Evolutionary conservation across 2,329 filamentous ascomycete species (phyloP), one percentile per base, ranked within the genome.

Genomic region (Stachybotrys echinatus): DNA sequence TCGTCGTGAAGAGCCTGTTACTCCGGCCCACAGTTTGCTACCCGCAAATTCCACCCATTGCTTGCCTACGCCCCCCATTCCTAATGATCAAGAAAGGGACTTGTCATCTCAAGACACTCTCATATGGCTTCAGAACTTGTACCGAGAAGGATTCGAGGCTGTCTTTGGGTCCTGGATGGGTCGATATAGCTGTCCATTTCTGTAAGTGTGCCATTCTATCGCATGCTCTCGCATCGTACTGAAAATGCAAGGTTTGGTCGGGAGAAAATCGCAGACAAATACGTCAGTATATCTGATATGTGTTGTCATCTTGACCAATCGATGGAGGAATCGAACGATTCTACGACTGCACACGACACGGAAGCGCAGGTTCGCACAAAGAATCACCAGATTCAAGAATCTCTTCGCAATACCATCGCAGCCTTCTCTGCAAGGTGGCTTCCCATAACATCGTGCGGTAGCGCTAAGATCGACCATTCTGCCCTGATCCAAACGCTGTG

Each of bases 91-190:
- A n/a, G n/a, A n/a, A n/a, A n/a, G n/a, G n/a, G n/a, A n/a, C n/a
- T n/a, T n/a, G n/a, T n/a, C n/a, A n/a, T n/a, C n/a, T n/a, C n/a
- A n/a, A n/a, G n/a, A n/a, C n/a, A n/a, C n/a, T n/a, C n/a, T n/a
- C n/a, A n/a, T n/a, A n/a, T 65, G 61, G 60, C 54, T 66, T 3
- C 55, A 58, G 12, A 52, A 47, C 8, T 61, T 72, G 10, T 72
- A 69, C 51, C 54, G 60, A 23, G 56, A 58, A 40, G 65, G 65
- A 0, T 74, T 72, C 37, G 68, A 72, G 45, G 59, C 63, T 3
- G 61, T 72, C 0, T 72, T 73, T 54, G 70, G 70, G 2, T 72
- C 67, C 0, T 73, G 68, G 69, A 63, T 73, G 58, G 69, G 71
- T 0, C 64, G 64, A 50, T 66, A 72, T 45, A 66, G 70, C 48